Evolutionary conservation across 257 asterid genomes (phyloP), one percentile per base, ranked within the genome.

Genomic region (Cynanchum wilfordii): DNA sequence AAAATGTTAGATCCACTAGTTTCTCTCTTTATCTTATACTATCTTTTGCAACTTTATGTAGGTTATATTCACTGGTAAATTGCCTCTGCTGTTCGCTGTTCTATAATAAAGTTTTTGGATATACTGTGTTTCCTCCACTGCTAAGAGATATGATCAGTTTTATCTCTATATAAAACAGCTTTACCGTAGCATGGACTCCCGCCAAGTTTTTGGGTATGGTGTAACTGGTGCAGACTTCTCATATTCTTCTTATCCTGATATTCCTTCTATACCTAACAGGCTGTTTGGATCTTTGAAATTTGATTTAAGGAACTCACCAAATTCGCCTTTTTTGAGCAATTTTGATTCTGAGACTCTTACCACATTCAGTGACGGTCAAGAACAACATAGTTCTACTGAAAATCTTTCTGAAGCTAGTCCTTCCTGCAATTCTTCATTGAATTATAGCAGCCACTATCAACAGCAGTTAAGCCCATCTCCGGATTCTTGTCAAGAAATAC

Each of bases 251-350:
- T 77, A 84, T 70, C 81, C 87, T 16, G 44, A 82, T 15, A 72
- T 77, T 70, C 77, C 95, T 74, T 82, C 96, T 13, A 38, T 86
- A 45, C 88, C 91, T 9, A 74, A 83, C 54, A 81, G 81, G 68
- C 84, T 82, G 68, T 68, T 82, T 36, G 89, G 72, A 16, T 80
- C 91, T 38, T 65, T 84, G 83, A 89, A 86, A 73, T 87, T 83
- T 57, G 92, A 87, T 44, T 75, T 86, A 13, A 79, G 86, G 78
- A 82, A 80, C 88, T 91, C 95, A 3, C 96, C 98, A 11, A 86
- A 84, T 73, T 87, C 97, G 17, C 96, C 96, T 5, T 88, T 90
- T 79, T 84, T 83, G 42, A 64, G 84, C 55, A 85, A 78, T 57
- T 83, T 81, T 56, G 97, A 86, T 52, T 75, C 88, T 6, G 88